Base-by-base conservation (phyloP, 1,284 basidiomycete genomes). In the Fomes fomentarius region DNA sequence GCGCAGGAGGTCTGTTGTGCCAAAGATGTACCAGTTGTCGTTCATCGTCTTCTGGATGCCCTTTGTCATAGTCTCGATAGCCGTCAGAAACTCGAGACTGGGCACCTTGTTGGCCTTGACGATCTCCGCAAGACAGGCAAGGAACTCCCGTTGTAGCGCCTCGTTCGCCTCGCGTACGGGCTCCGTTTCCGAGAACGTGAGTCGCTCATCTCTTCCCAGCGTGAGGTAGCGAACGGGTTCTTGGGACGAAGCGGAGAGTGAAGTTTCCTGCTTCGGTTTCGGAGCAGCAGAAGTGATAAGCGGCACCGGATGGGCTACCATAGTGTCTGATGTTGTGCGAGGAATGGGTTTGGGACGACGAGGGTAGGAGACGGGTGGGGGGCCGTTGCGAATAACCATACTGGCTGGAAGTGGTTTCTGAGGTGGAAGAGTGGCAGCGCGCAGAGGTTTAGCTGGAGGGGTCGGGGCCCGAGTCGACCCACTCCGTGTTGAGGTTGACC, bases 131-230 rank as follows among this genome's bases (percentile, higher is more conserved):
- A 57, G 47, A 28, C 56, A 57, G 3, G 56, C 56, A 44, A 57
- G 50, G 31, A 57, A 57, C 51, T 57, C 56, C 25, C 56, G 56
- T 44, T 53, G 56, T 9, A 57, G 41, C 24, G 56, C 56, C 25
- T 57, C 47, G n/a, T 57, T 57, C 31, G 43, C 2, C 44, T 57
- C 56, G 4, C 24, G 26, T 11, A 33, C 21, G 5, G 47, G 56
- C 39, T 57, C 43, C 22, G 17, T 42, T 33, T 42, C 47, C n/a
- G 51, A 38, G 15, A 57, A 51, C 28, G 51, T 53, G 21, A 57
- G 56, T 31, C 19, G 25, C 5, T 51, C 56, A 22, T 56, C 54
- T 26, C 25, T 30, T 5, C 28, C 19, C 24, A 48, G 41, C 19
- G 50, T 37, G 40, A 56, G 50, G 42, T 49, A 56, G 10, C 54